phyloP scores from a whole-genome alignment of 805 yeast genomes.

The Wickerhamomyces queroliae region DNA sequence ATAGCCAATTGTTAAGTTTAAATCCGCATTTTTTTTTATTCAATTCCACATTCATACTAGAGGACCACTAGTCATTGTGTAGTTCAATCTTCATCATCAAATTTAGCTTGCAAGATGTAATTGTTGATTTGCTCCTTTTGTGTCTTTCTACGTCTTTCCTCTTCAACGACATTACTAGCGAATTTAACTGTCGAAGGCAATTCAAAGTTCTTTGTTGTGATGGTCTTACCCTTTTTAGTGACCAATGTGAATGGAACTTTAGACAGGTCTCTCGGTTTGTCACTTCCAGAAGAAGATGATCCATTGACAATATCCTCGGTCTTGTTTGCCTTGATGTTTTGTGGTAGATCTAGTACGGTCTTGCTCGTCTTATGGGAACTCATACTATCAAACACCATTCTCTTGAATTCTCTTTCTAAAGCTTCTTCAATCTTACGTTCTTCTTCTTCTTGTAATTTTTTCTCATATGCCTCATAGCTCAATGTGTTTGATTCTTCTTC shows the following conservation, averaged over 20 bases:
- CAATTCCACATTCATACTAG: too few relatives aligned
- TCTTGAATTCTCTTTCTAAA: conserved; percentile 51
- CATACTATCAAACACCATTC: conserved; percentile 46
- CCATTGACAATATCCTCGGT: background rate
- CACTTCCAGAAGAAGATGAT: background rate
- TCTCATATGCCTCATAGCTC: conserved; percentile 32
- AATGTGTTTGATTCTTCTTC: conserved; percentile 26
- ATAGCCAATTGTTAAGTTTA: conserved; percentile 1
- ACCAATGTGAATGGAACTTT: conserved; percentile 46
- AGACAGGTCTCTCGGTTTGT: conserved; percentile 18
- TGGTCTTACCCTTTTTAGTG: conserved; percentile 46
- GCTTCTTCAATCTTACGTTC: conserved; percentile 43
- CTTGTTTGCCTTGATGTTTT: conserved; percentile 1
- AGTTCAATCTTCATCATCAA: conserved; percentile 25
- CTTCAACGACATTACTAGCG: conserved; percentile 45
- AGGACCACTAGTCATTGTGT: background rate
- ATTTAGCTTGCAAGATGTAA: conserved; percentile 38
- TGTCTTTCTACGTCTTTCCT: conserved; percentile 41
- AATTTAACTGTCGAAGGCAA: conserved; percentile 52
- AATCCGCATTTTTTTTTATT: background rate
- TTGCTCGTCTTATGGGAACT: conserved; percentile 20
- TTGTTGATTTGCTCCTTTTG: conserved; percentile 55
- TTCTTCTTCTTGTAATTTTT: conserved; percentile 31
- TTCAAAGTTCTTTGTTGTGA: conserved; percentile 35
- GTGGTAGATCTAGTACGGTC: conserved; percentile 11